Evolutionary conservation across 441 rosid species (phyloP).

Genomic region (Biscutella laevigata): DNA sequence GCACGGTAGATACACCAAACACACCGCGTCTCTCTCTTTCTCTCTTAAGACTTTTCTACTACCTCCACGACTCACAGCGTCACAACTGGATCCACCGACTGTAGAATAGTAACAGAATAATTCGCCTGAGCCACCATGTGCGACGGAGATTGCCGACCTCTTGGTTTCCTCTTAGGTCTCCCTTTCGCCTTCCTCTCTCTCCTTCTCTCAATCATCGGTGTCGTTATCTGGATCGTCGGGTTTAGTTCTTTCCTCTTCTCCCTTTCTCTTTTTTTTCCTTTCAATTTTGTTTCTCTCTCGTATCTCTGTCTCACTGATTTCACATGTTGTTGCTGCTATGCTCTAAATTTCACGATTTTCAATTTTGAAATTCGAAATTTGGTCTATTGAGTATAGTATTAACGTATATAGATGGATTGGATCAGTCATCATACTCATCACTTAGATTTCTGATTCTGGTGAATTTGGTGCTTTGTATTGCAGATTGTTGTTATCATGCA

Average conservation of each 20-base stretch:
- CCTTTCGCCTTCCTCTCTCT: slow-evolving; percentile 80
- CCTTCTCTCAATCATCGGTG: slow-evolving; percentile 57
- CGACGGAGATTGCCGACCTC: slow-evolving; percentile 70
- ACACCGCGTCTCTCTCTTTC: too few relatives aligned
- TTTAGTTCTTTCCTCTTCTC: slow-evolving; percentile 17
- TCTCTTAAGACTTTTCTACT: too few relatives aligned
- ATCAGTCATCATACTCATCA: not conserved
- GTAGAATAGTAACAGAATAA: not conserved
- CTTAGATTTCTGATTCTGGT: not conserved
- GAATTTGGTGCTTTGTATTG: not conserved
- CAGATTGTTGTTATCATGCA: slow-evolving; percentile 47
- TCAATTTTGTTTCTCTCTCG: too few relatives aligned
- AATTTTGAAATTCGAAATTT: not conserved
- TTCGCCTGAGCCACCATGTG: slow-evolving; percentile 34
- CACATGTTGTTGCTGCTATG: not conserved
- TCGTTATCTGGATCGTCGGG: slow-evolving; percentile 79
- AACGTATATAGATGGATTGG: too few relatives aligned
- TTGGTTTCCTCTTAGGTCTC: slow-evolving; percentile 78
- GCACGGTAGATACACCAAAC: too few relatives aligned
- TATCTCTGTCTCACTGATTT: not conserved
- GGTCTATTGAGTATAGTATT: too few relatives aligned
- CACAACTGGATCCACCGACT: too few relatives aligned
- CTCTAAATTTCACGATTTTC: too few relatives aligned
- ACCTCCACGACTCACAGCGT: too few relatives aligned
- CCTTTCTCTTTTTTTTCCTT: too few relatives aligned